phyloP scores from a whole-genome alignment of 108 stramenopile species.

The Phaeodactylum tricornutum region DNA sequence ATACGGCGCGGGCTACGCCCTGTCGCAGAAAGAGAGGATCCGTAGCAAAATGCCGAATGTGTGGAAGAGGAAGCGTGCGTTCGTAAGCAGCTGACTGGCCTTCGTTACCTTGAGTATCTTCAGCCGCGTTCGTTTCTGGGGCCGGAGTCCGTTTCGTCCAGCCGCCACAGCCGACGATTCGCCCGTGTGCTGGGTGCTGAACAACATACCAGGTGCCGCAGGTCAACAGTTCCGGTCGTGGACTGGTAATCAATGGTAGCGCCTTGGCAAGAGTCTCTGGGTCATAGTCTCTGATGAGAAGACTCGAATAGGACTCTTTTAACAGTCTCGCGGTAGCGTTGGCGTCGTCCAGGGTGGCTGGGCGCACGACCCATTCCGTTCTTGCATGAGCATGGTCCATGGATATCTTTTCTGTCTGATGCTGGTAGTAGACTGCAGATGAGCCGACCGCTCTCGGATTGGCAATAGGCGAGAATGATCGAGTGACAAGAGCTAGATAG shows the following conservation, averaged over 20 bases:
- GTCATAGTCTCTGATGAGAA: conserved; percentile 10
- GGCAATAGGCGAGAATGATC: too few relatives aligned
- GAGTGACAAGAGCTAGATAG: too few relatives aligned
- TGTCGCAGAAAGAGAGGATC: background rate
- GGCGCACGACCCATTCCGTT: conserved; percentile 20
- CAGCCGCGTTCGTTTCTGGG: background rate
- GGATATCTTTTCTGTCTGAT: too few relatives aligned
- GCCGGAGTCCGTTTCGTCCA: conserved; percentile 9
- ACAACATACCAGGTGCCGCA: conserved; percentile 23
- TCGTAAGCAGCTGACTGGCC: background rate
- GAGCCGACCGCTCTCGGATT: too few relatives aligned
- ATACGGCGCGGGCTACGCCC: conserved; percentile 4
- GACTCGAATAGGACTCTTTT: background rate
- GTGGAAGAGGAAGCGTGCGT: background rate
- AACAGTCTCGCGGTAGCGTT: conserved; percentile 3
- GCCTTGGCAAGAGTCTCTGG: conserved; percentile 6
- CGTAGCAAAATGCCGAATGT: conserved; percentile 7
- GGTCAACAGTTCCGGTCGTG: conserved; percentile 10
- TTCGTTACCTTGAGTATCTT: too few relatives aligned
- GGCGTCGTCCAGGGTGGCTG: conserved; percentile 8
- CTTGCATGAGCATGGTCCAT: too few relatives aligned
- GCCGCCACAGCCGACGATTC: conserved; percentile 18
- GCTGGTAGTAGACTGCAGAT: too few relatives aligned
- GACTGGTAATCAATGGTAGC: conserved; percentile 7
- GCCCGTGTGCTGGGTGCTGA: conserved; percentile 3